These are phyloP conservation scores for Aureococcus anophagefferens DNA, from an alignment of 108 stramenopile species.

Conservation along the genomic window DNA sequence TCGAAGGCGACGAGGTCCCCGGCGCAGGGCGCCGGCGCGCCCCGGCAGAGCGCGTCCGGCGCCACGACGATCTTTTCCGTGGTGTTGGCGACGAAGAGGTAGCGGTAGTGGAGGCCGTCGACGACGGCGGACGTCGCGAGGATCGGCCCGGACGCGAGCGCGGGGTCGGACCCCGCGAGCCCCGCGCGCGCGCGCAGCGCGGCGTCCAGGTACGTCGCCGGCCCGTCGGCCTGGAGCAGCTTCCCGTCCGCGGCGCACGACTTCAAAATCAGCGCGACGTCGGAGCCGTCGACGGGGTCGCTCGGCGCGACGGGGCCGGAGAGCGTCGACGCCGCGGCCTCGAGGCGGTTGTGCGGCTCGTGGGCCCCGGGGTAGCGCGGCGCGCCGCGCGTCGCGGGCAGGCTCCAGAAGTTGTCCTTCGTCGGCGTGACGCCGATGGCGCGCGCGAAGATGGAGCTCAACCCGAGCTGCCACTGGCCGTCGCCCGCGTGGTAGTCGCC, in stretches of 20 bases:
- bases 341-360: background rate
- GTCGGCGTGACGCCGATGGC: conserved; percentile 30
- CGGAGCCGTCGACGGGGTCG: conserved; percentile 4
- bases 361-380: conserved; percentile 10
- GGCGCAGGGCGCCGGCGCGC: no score
- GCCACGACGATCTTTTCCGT: no score
- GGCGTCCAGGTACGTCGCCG: no score
- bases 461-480: conserved; percentile 10
- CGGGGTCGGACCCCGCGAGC: no score
- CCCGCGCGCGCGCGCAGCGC: no score
- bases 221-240: conserved; percentile 6
- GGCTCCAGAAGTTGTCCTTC: conserved; percentile 33
- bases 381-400: background rate
- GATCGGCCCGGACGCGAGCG: no score
- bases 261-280: background rate
- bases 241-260: conserved; percentile 6
- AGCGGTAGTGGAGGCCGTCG: no score
- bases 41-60: no score
- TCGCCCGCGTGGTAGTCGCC: conserved; percentile 33
- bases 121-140: no score
- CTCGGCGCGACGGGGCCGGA: conserved; percentile 6
- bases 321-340: background rate
- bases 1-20: no score
- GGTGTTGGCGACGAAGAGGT: no score
- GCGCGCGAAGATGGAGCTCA: conserved; percentile 18